Base-by-base conservation (phyloP, 2,329 filamentous ascomycete genomes). In the Xylaria sp. region DNA sequence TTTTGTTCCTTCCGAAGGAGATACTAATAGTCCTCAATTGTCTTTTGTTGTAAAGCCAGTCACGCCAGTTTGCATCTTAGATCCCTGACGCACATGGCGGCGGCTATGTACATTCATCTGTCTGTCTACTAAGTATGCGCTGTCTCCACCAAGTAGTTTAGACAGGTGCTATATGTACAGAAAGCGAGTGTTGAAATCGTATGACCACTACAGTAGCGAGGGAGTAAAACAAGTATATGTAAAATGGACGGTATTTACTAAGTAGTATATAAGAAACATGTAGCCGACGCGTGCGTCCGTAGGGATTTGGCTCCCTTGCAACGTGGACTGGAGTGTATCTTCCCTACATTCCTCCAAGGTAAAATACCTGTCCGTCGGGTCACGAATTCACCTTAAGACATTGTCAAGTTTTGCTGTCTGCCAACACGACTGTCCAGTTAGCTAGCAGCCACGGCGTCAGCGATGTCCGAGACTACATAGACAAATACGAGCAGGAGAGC, bases 1-100 rank as follows among this genome's bases (percentile, higher is more conserved):
- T 29, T 31, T 48, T 29, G 27, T 51, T 54, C 43, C 33, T 43
- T 35, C 29, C 35, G 55, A 55, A 56, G 55, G 55, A 51, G 21
- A 51, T 15, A 21, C n/a, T 38, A 33, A 38, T 6, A 25, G 21
- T 8, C 38, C 29, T 51, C 17, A 19, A 37, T 51, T 27, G 47
- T 37, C 33, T 19, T 27, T 9, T 37, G 19, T 49, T 25, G 19
- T 33, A 33, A 11, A 21, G 17, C 21, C 37, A 51, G 31, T 33
- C 46, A n/a, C 46, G n/a, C 29, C 29, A n/a, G 29, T 15, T 33
- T n/a, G 29, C 46, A 48, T 35, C n/a, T 35, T 15, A 48, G 46
- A 48, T 27, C 31, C 6, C 9, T 29, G 27, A 6, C 41, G 4
- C 23, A 11, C 23, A 17, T 13, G n/a, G 40, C 17, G n/a, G 9